phyloP scores from a whole-genome alignment of 2,329 filamentous ascomycete species.

The Ascomycota sp. region DNA sequence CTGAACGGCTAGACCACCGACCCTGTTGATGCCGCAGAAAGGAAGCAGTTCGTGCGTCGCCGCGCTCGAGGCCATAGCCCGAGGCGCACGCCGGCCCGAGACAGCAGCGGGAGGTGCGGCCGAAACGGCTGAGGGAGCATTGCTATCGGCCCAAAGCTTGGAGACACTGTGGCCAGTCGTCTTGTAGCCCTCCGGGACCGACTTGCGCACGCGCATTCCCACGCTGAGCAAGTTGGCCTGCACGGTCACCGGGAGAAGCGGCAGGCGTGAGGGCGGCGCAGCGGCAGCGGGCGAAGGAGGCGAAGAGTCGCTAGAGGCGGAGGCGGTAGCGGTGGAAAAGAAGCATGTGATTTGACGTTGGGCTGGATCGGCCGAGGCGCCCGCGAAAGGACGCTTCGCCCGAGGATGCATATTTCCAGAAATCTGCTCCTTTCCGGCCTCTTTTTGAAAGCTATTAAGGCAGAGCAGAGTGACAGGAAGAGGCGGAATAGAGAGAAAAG shows the following conservation, averaged over 20 bases:
- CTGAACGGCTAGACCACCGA: conserved; percentile 47
- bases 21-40: conserved; percentile 62
- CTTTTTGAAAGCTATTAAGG: too few relatives aligned
- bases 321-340: conserved; percentile 23
- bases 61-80: conserved; percentile 3
- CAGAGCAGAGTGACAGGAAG: too few relatives aligned
- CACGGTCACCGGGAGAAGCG: conserved; percentile 39
- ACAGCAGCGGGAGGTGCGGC: conserved; percentile 2
- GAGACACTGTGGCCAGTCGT: conserved; percentile 33
- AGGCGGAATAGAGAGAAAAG: too few relatives aligned
- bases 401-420: conserved; percentile 27
- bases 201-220: conserved; percentile 87
- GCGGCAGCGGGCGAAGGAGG: conserved; percentile 8
- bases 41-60: conserved; percentile 45
- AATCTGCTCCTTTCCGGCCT: too few relatives aligned
- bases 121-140: background rate
- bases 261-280: conserved; percentile 17
- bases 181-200: conserved; percentile 86
- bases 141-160: conserved; percentile 25
- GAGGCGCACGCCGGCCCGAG: background rate
- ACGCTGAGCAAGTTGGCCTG: conserved; percentile 77
- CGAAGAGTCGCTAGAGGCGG: conserved; percentile 12
- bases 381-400: conserved; percentile 41
- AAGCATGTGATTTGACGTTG: conserved; percentile 46
- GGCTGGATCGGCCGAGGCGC: conserved; percentile 33